Evolutionary conservation across 345 rosid species (phyloP).

Genomic region (Gossypium stocksii): DNA sequence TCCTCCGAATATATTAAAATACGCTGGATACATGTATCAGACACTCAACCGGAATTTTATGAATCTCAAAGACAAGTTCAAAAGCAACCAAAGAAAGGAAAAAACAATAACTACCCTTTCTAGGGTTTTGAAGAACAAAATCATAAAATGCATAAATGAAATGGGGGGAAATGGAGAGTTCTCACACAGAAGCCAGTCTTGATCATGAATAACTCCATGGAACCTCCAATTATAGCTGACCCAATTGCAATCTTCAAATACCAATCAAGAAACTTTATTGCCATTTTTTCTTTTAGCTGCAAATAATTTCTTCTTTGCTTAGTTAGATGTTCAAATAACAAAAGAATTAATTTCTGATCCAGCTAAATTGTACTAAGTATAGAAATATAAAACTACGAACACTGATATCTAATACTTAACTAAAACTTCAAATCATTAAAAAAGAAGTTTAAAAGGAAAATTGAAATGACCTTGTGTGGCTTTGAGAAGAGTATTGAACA

Average conservation of each 20-base stretch:
- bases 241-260: slow-evolving; percentile 72
- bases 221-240: slow-evolving; percentile 69
- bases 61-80: background rate
- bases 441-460: background rate
- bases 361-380: background rate
- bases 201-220: slow-evolving; percentile 94
- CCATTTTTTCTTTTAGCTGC: slow-evolving; percentile 1
- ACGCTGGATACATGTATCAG: background rate
- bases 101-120: background rate
- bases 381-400: background rate
- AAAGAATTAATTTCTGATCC: background rate
- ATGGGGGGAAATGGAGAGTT: slow-evolving; percentile 26
- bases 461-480: background rate
- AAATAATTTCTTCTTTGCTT: background rate
- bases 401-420: background rate
- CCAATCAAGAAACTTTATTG: slow-evolving; percentile 65
- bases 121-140: background rate
- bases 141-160: background rate
- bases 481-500: background rate
- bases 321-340: background rate
- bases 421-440: background rate
- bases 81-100: background rate
- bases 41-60: background rate
- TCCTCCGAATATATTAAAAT: background rate
- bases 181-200: slow-evolving; percentile 88